Base-by-base conservation (phyloP, 2,329 filamentous ascomycete genomes). In the Hymenotorrendiella dingleyae region DNA sequence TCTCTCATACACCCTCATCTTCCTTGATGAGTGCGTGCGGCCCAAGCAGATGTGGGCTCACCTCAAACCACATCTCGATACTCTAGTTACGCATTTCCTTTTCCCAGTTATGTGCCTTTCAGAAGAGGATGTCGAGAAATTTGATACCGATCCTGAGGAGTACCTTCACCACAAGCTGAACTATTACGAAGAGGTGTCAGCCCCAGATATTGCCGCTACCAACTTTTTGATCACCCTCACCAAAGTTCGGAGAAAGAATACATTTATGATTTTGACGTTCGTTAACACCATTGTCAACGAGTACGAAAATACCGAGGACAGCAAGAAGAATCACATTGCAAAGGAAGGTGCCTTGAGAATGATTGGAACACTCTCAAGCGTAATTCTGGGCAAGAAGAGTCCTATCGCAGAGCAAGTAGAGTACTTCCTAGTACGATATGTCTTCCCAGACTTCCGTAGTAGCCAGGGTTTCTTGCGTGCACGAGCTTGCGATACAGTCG, bases 111-210 rank as follows among this genome's bases (percentile, higher is more conserved):
- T 98, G 48, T 98, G 93, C 65, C 82, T 96, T 55, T 86, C 85
- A 16, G 80, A 90, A 50, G 91, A 97, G 48, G 93, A 98, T 57
- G 76, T 96, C 37, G 88, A 95, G 63, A 80, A 94, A 54, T 98
- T 98, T 61, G 81, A 94, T 61, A 84, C 90, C 10, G 89, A 98
- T 60, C 93, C 93, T 4, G 86, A 93, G 49, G 93, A 98, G 65
- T 98, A 97, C 62, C 79, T 98, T 29, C 93, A 98, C 70, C 82
- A 93, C 43, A 97, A 96, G 65, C 74, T 98, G 47, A 98, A 97
- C 66, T 96, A 91, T 62, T 98, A 94, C 63, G 93, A 98, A 66
- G 93, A 98, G 61, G 86, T 94, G 4, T 94, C 91, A 0, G 84
- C 93, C 12, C 93, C 93, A 6, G 93, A 97, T 63, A 86, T 97